phyloP scores from a whole-genome alignment of 108 stramenopile species.

The Skeletonema grethae region DNA sequence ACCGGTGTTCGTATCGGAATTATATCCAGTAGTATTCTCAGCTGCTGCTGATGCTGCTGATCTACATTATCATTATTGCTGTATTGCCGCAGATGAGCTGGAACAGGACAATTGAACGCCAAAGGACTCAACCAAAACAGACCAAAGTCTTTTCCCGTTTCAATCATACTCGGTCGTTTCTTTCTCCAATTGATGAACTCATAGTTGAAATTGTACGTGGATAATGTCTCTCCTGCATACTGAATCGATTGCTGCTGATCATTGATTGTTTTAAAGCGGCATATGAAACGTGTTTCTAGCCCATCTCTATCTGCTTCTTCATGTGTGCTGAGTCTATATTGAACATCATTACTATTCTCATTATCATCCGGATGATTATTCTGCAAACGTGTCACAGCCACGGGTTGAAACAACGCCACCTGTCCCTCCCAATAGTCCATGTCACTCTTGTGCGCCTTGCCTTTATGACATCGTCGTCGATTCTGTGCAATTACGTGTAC shows the following conservation, averaged over 20 bases:
- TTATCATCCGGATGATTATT: background rate
- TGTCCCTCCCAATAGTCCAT: slow-evolving; percentile 73
- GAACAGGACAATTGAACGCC: slow-evolving; percentile 82
- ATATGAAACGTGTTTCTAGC: slow-evolving; percentile 80
- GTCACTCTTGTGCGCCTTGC: slow-evolving; percentile 38
- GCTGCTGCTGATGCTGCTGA: background rate
- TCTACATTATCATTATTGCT: background rate
- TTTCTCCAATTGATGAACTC: slow-evolving; percentile 72
- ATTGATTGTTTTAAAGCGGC: slow-evolving; percentile 61
- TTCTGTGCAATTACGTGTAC: slow-evolving; percentile 70
- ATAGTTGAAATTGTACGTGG: slow-evolving; percentile 67
- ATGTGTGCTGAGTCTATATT: slow-evolving; percentile 73
- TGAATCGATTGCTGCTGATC: slow-evolving; percentile 15
- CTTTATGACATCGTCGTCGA: slow-evolving; percentile 68
- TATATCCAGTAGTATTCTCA: slow-evolving; percentile 57
- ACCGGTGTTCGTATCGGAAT: slow-evolving; percentile 70
- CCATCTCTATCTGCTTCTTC: slow-evolving; percentile 81
- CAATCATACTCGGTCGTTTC: slow-evolving; percentile 43
- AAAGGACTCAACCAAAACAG: slow-evolving; percentile 77
- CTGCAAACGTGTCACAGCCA: slow-evolving; percentile 49
- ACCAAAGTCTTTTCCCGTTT: slow-evolving; percentile 66
- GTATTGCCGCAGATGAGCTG: slow-evolving; percentile 28
- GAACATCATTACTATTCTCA: background rate
- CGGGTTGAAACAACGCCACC: slow-evolving; percentile 67
- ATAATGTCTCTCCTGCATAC: slow-evolving; percentile 55